These are phyloP conservation scores for Tricholoma sp. DNA, from an alignment of 768 basidiomycete species.

Conservation along the genomic window DNA sequence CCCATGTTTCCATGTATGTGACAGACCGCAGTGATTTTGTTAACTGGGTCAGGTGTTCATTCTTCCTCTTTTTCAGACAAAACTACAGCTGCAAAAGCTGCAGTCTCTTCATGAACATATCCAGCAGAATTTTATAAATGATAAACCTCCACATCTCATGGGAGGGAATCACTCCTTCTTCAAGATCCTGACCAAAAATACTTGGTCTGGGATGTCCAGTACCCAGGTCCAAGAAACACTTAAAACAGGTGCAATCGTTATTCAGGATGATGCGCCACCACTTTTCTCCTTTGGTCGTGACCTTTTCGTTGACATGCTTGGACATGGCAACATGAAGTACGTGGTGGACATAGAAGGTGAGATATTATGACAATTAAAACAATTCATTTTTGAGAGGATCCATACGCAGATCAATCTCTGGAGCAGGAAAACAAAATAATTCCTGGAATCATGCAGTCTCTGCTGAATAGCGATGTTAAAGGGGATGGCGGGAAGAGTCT, in stretches of 20 bases:
- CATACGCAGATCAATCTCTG: not conserved
- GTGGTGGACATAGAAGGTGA: not conserved
- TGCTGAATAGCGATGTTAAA: not conserved
- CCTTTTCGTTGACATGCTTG: not conserved
- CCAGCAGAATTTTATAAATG: too few relatives aligned
- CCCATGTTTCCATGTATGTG: not conserved
- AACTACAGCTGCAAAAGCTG: not conserved
- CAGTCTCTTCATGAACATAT: not conserved
- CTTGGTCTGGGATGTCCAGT: too few relatives aligned
- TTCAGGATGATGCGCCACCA: not conserved
- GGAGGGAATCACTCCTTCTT: too few relatives aligned
- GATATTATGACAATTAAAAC: not conserved
- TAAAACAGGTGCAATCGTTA: too few relatives aligned
- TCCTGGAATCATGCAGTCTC: not conserved
- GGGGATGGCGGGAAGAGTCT: not conserved
- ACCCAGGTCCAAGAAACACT: too few relatives aligned
- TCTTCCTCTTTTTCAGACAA: not conserved
- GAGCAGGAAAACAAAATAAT: not conserved
- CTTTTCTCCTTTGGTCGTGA: not conserved
- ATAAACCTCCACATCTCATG: too few relatives aligned
- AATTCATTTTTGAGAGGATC: not conserved
- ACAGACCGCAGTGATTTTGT: not conserved
- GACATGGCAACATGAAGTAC: not conserved
- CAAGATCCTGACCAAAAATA: too few relatives aligned
- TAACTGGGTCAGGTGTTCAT: not conserved